Percentiles rank a stretch among this genome's conserved stretches.
These are phyloP conservation scores for Tarenaya hassleriana DNA, from an alignment of 345 rosid species.

Conservation along the genomic window DNA sequence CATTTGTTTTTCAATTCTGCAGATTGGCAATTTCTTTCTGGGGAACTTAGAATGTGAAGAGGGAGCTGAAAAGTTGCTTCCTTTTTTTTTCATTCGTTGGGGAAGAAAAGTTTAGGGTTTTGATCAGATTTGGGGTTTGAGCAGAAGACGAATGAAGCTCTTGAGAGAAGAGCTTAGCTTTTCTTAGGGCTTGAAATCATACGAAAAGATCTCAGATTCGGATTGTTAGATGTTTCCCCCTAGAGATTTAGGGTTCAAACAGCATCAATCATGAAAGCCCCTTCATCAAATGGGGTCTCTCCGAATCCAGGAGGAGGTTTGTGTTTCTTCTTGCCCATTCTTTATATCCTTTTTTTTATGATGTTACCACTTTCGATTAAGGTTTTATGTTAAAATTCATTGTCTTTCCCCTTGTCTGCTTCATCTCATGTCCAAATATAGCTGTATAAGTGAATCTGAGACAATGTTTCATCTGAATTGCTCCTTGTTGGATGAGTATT, in stretches of 20 bases:
- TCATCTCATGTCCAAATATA: too few relatives aligned
- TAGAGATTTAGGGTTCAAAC: neutral
- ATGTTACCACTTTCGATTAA: too few relatives aligned
- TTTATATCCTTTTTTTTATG: neutral
- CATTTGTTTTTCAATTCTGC: neutral
- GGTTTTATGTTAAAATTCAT: neutral
- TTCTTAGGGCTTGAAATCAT: conserved; percentile 2
- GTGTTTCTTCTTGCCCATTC: conserved; percentile 2
- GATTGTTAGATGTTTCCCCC: neutral
- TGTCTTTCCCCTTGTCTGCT: neutral
- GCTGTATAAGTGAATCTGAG: too few relatives aligned
- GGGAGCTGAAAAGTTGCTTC: conserved; percentile 14
- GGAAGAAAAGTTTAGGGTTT: conserved; percentile 15
- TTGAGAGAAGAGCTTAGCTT: conserved; percentile 24
- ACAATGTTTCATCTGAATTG: neutral
- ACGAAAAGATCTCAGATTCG: conserved; percentile 18
- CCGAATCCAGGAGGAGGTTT: conserved; percentile 70
- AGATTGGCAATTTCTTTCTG: conserved; percentile 9
- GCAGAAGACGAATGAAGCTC: conserved; percentile 23
- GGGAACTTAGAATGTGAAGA: conserved; percentile 18
- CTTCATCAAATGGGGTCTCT: conserved; percentile 71
- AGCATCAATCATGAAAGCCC: conserved; percentile 60
- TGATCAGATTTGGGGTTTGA: neutral
- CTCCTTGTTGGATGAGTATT: neutral
- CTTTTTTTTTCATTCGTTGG: neutral